Conservation (phyloP, 2,329 filamentous ascomycete species). For the Colletotrichum eleusines region DNA sequence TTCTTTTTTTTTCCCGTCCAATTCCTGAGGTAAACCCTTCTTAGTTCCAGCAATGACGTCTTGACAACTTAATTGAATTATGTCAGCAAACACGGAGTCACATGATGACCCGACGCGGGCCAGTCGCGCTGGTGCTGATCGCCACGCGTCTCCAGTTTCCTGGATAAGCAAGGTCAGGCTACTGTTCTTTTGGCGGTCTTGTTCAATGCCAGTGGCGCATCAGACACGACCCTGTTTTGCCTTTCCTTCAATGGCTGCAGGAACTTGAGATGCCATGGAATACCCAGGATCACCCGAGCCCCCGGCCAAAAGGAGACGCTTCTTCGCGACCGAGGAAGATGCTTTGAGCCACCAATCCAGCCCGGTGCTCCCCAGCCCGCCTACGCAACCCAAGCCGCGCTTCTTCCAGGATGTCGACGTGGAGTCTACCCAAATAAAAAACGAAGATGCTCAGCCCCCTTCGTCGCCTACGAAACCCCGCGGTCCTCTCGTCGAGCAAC, state of each 20-base stretch:
- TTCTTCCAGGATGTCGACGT: constrained; percentile 54
- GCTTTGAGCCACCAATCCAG: constrained; percentile 36
- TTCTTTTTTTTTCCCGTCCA: background rate
- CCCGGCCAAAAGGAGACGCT: constrained; percentile 60
- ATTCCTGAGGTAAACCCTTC: constrained; percentile 23
- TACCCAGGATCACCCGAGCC: constrained; percentile 55
- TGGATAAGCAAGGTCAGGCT: background rate
- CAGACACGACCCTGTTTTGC: background rate
- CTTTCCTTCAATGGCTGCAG: background rate
- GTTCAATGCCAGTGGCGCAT: background rate
- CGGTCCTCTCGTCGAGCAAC: constrained; percentile 43
- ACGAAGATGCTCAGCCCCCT: constrained; percentile 27
- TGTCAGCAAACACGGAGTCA: constrained; percentile 50
- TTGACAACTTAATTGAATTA: constrained; percentile 36
- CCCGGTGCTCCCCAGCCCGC: constrained; percentile 36
- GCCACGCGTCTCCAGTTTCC: constrained; percentile 54
- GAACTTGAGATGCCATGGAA: constrained; percentile 52
- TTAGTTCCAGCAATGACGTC: constrained; percentile 33
- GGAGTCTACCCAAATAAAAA: constrained; percentile 45
- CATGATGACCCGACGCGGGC: constrained; percentile 55
- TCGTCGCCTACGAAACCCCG: constrained; percentile 41
- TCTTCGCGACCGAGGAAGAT: constrained; percentile 57
- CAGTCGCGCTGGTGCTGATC: constrained; percentile 48
- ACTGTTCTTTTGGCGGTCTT: constrained; percentile 2
- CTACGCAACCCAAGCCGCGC: constrained; percentile 48